Conservation (phyloP, 2,329 filamentous ascomycete genomes). For the Trichoderma brevicompactum region DNA sequence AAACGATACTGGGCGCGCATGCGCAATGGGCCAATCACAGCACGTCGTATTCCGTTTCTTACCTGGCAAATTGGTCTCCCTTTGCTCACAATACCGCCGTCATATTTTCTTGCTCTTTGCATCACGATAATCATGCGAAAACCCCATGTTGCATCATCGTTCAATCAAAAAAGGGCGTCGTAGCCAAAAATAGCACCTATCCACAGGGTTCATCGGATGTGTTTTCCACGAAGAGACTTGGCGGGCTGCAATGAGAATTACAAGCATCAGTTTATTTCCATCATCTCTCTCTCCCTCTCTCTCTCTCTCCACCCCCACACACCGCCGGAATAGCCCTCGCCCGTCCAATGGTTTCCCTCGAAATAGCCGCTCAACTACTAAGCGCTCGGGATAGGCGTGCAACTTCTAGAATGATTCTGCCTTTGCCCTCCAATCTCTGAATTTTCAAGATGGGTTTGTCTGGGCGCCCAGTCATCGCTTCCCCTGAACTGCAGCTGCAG, state of each 20-base stretch:
- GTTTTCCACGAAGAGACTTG: no score
- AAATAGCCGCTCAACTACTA: conserved; percentile 28
- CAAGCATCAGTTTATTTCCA: no score
- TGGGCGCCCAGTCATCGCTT: no score
- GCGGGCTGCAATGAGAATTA: no score
- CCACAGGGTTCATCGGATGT: conserved; percentile 8
- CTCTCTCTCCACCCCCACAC: conserved; percentile 13
- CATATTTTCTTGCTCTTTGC: neutral
- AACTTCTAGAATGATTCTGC: conserved; percentile 26
- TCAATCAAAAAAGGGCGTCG: neutral
- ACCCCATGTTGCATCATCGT: neutral
- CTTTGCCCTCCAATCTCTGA: neutral
- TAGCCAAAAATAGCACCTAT: conserved; percentile 13
- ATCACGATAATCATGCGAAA: neutral
- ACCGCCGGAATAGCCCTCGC: neutral
- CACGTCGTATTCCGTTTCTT: neutral
- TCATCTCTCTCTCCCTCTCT: no score
- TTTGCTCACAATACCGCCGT: neutral
- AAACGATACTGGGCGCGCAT: no score
- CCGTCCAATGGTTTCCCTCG: conserved; percentile 11
- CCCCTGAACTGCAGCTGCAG: neutral
- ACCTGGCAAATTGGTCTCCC: neutral
- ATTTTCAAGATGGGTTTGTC: neutral
- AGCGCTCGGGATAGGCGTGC: conserved; percentile 23
- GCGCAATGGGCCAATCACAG: neutral